Evolutionary conservation across 2,329 filamentous ascomycete genomes (phyloP).

Genomic region (Fusarium hainanense): DNA sequence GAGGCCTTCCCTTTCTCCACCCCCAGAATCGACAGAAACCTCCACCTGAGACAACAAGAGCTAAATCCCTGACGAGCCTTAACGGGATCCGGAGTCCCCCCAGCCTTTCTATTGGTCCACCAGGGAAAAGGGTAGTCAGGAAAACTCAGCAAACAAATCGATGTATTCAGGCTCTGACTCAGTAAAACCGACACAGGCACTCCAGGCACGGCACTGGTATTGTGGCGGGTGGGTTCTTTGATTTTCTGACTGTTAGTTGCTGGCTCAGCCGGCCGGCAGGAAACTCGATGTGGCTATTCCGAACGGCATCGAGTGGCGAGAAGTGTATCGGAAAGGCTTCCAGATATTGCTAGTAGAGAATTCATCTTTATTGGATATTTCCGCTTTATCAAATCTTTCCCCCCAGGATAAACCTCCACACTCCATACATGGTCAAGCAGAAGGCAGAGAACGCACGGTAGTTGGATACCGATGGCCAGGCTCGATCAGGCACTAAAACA

Average conservation of each 20-base stretch:
- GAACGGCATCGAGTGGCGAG: not conserved
- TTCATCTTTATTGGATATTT: not conserved
- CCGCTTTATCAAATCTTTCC: not conserved
- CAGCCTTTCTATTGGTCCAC: not conserved
- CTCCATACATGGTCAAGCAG: not conserved
- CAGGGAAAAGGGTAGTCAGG: not conserved
- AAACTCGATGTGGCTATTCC: not conserved
- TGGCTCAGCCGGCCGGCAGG: not conserved
- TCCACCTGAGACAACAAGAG: not conserved
- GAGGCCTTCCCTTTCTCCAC: slow-evolving; percentile 1
- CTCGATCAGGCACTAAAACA: not conserved
- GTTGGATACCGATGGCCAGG: not conserved
- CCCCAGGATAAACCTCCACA: not conserved
- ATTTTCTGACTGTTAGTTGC: not conserved
- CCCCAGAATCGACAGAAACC: slow-evolving; percentile 10
- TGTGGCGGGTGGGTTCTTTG: not conserved
- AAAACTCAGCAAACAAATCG: not conserved
- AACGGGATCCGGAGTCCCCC: not conserved
- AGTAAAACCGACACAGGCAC: not conserved
- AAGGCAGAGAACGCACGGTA: not conserved
- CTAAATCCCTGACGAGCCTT: not conserved
- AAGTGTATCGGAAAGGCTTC: not conserved
- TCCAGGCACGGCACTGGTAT: not conserved
- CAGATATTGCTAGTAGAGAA: not conserved
- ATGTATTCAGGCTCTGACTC: not conserved